Conservation (phyloP, 2,329 filamentous ascomycete genomes). For the Talaromyces verruculosus region DNA sequence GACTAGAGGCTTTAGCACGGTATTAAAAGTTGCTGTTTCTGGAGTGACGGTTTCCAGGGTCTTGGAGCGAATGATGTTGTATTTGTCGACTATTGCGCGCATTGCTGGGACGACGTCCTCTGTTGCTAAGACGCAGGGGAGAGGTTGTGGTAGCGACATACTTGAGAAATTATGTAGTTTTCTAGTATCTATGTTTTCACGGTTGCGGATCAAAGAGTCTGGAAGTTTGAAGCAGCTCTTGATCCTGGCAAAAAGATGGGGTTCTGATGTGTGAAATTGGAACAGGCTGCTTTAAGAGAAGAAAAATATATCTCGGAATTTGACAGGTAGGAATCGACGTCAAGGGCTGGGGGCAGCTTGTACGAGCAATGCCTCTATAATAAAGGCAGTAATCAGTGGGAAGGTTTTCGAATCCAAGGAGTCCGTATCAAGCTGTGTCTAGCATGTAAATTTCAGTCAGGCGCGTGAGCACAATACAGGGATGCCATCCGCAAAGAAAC, state of each 20-base stretch:
- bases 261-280: too few relatives aligned
- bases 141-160: neutral
- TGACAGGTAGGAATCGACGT: neutral
- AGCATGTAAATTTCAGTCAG: neutral
- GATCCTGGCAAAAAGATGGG: too few relatives aligned
- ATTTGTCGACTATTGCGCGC: neutral
- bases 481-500: neutral
- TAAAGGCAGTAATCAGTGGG: too few relatives aligned
- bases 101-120: neutral
- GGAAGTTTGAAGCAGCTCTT: too few relatives aligned
- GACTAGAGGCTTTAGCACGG: neutral
- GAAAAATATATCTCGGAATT: too few relatives aligned
- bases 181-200: too few relatives aligned
- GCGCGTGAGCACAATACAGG: neutral
- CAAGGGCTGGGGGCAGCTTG: neutral
- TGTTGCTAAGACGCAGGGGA: neutral
- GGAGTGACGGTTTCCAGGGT: neutral
- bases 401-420: neutral
- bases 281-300: too few relatives aligned
- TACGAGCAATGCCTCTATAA: neutral
- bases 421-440: neutral
- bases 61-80: neutral
- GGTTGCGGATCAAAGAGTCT: too few relatives aligned
- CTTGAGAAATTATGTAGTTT: neutral
- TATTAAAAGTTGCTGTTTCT: neutral